phyloP scores from a whole-genome alignment of 1,139 yeast genomes.

The Yamadazyma dendronema region DNA sequence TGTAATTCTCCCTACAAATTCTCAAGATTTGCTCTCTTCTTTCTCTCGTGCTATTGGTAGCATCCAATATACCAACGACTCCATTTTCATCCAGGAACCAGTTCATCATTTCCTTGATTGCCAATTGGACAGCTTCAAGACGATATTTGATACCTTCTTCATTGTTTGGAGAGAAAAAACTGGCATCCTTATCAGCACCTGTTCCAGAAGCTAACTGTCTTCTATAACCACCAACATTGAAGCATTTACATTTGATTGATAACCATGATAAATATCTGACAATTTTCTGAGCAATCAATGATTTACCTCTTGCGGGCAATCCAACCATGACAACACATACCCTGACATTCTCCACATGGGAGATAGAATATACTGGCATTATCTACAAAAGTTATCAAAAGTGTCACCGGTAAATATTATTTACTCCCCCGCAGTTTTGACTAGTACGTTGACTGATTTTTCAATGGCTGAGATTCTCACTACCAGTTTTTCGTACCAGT shows the following conservation, averaged over 20 bases:
- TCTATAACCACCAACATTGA: conserved; percentile 86
- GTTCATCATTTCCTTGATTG: conserved; percentile 78
- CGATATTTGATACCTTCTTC: conserved; percentile 61
- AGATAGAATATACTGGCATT: conserved; percentile 75
- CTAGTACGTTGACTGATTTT: not conserved
- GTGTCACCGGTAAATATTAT: not conserved
- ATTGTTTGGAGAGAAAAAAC: conserved; percentile 73
- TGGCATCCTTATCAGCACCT: conserved; percentile 44
- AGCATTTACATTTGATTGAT: conserved; percentile 80
- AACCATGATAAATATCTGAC: conserved; percentile 92
- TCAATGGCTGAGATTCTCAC: not conserved
- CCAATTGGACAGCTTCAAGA: conserved; percentile 66
- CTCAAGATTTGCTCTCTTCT: conserved; percentile 67
- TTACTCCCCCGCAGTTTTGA: conserved; percentile 1
- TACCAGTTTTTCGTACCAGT: not conserved
- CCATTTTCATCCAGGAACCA: conserved; percentile 86
- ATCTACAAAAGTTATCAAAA: too few relatives aligned
- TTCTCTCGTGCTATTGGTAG: conserved; percentile 68
- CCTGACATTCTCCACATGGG: conserved; percentile 68
- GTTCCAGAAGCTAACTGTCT: conserved; percentile 48
- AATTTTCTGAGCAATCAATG: conserved; percentile 77
- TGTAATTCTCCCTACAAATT: conserved; percentile 61
- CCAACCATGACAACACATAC: conserved; percentile 80
- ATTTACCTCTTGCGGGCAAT: conserved; percentile 70
- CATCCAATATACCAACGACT: conserved; percentile 90